Evolutionary conservation across 345 rosid genomes (phyloP), one percentile per base, ranked within the genome.

Genomic region (Cardamine chenopodiifolia): DNA sequence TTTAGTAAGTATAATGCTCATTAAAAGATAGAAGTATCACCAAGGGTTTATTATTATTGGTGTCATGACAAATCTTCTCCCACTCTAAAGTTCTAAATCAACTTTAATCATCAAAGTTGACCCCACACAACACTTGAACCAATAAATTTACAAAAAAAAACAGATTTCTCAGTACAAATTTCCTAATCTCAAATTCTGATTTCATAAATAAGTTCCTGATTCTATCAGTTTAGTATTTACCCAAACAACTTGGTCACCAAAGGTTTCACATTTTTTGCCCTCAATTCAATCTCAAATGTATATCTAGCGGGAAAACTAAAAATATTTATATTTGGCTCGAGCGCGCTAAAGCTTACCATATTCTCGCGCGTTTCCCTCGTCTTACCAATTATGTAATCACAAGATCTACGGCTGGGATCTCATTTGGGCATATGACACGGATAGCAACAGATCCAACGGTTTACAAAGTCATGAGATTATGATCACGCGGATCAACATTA

Each of bases 391-490:
- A 26, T 14, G 18, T 17, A n/a, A 52, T 54, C 35, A 58, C 35
- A 9, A 62, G 13, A 62, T 72, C 54, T 3, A 72, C 56, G 77
- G 77, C 14, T 72, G 0, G 29, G 14, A 72, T 26, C 25, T 50
- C 17, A 10, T 34, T 9, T 9, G 32, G 8, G 2, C 22, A 52
- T 18, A 52, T 47, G 53, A 37, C 69, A 5, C 63, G 63, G 63
- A 72, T 72, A 13, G 76, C 35, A 52, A 14, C 1, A 62, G 2
- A 72, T 72, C 76, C 1, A 72, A 72, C 76, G 62, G 70, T 40
- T 18, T 0, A 40, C 0, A 39, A 52, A n/a, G 49, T 26, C 28
- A 52, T 0, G 0, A 32, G 0, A 14, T 39, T 6, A 35, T 1
- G 6, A 13, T 29, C 63, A 53, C 76, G 63, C 63, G 69, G 76